Conservation (phyloP, 2,329 filamentous ascomycete species). For the Westerdykella aurantiaca region DNA sequence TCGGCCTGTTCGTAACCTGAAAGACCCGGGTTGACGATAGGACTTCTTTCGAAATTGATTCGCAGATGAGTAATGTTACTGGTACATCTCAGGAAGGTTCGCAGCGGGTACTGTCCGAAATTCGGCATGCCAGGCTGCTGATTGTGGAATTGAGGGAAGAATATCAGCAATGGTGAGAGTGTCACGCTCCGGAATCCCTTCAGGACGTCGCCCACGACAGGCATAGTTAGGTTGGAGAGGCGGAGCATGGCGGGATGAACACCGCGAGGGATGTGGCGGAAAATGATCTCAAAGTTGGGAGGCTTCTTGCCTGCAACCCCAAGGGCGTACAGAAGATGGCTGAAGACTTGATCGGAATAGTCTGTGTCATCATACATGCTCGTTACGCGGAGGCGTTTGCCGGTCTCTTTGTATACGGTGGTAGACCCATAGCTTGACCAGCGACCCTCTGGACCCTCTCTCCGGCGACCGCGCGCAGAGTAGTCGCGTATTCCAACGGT, state of each 20-base stretch:
- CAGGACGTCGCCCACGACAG: too few species aligned
- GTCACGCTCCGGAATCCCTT: not conserved
- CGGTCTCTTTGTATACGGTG: constrained; percentile 37
- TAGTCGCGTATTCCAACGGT: constrained; percentile 58
- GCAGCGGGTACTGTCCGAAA: constrained; percentile 14
- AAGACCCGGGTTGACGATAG: too few species aligned
- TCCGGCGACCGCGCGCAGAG: constrained; percentile 44
- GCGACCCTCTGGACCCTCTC: constrained; percentile 40
- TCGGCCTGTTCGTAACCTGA: too few species aligned
- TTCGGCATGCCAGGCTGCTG: not conserved
- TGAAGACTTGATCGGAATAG: constrained; percentile 15
- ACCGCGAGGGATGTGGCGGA: constrained; percentile 19
- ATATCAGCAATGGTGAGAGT: constrained; percentile 26
- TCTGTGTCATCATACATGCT: not conserved
- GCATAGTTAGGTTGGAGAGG: too few species aligned
- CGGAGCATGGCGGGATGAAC: constrained; percentile 14
- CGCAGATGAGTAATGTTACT: constrained; percentile 49
- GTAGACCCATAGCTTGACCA: constrained; percentile 55
- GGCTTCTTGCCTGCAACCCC: constrained; percentile 33
- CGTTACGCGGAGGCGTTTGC: constrained; percentile 14
- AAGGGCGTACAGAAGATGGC: constrained; percentile 16
- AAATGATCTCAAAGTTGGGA: constrained; percentile 46
- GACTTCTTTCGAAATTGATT: constrained; percentile 42
- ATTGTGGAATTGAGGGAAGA: too few species aligned
- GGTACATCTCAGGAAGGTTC: constrained; percentile 38